Conservation (phyloP, 331 rosid species). For the Malus hybrid region DNA sequence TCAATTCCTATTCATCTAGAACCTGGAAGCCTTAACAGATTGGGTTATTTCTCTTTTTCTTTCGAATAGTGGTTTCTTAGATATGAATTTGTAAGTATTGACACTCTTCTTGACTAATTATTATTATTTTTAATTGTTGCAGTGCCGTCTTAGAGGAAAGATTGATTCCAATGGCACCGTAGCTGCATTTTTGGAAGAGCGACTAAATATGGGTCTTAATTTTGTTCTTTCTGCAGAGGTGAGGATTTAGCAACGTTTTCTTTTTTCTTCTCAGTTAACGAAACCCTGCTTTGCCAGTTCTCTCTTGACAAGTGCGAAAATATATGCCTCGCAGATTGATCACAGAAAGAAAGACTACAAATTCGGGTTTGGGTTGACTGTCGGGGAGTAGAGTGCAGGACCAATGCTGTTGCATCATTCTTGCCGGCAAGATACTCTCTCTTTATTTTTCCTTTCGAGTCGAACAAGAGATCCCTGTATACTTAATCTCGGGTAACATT, state of each 20-base stretch:
- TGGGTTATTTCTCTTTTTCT: background rate
- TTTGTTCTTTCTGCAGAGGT: conserved; percentile 98
- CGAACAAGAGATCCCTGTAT: background rate
- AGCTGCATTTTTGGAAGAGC: conserved; percentile 86
- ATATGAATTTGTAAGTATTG: background rate
- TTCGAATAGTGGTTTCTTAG: background rate
- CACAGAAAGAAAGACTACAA: conserved; percentile 92
- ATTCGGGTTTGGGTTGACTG: conserved; percentile 93
- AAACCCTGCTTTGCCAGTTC: background rate
- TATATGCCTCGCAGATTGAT: conserved; percentile 60
- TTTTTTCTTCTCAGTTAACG: background rate
- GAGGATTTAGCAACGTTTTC: conserved; percentile 2
- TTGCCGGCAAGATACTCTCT: conserved; percentile 1
- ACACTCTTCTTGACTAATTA: background rate
- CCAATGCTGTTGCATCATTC: background rate
- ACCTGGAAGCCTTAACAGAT: background rate
- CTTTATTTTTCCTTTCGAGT: conserved; percentile 4
- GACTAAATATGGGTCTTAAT: conserved; percentile 94
- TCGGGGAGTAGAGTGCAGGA: conserved; percentile 54
- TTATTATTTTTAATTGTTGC: background rate
- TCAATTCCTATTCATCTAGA: too few species aligned
- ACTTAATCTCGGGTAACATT: background rate
- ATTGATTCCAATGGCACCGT: conserved; percentile 86
- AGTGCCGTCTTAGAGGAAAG: conserved; percentile 98
- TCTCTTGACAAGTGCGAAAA: conserved; percentile 20